Evolutionary conservation across 1,284 basidiomycete genomes (phyloP).

Genomic region (Papiliotrema flavescens): DNA sequence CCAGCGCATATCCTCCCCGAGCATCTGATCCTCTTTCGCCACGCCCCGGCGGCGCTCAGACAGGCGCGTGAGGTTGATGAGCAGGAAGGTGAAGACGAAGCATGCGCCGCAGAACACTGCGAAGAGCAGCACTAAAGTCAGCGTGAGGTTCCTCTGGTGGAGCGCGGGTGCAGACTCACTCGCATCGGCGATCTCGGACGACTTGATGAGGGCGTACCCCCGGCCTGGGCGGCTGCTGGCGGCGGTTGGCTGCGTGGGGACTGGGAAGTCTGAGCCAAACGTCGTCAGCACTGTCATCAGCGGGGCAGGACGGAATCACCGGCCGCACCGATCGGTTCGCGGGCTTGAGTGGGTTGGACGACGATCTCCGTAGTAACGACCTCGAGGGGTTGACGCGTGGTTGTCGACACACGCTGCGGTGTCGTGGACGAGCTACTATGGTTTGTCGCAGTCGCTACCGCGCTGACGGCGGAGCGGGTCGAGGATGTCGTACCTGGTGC

Average conservation of each 20-base stretch:
- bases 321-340: too few relatives aligned
- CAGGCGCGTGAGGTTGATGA: slow-evolving; percentile 9
- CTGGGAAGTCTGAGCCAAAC: slow-evolving; percentile 30
- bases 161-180: too few relatives aligned
- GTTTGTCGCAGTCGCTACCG: too few relatives aligned
- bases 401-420: too few relatives aligned
- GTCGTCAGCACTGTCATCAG: slow-evolving; percentile 20
- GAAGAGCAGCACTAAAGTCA: slow-evolving; percentile 21
- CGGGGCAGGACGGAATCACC: too few relatives aligned
- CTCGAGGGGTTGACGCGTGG: too few relatives aligned
- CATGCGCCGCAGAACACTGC: slow-evolving; percentile 9
- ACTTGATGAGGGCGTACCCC: slow-evolving; percentile 26
- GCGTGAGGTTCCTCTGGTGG: too few relatives aligned
- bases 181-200: slow-evolving; percentile 22
- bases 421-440: too few relatives aligned
- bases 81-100: slow-evolving; percentile 12
- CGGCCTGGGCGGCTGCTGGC: neutral
- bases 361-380: too few relatives aligned
- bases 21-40: slow-evolving; percentile 18
- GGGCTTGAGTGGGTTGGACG: too few relatives aligned
- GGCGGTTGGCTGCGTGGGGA: slow-evolving; percentile 10
- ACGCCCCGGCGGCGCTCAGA: slow-evolving; percentile 2
- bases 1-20: slow-evolving; percentile 30
- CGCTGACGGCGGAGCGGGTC: too few relatives aligned
- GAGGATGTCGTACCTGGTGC: too few relatives aligned